Evolutionary conservation across 495 filamentous ascomycete genomes (phyloP).

Genomic region (Annulohypoxylon stygium): DNA sequence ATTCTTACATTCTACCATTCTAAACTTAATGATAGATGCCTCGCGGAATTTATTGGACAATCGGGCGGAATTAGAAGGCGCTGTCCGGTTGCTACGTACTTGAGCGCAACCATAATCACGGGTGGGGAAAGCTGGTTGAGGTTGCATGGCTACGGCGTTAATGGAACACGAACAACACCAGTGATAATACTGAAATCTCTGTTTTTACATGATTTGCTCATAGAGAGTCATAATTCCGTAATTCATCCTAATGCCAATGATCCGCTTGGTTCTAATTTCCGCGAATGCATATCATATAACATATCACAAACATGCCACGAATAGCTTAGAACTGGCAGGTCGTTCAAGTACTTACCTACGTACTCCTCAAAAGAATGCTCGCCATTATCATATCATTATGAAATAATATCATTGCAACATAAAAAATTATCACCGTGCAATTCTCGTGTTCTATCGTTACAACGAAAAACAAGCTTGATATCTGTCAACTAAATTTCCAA

Average conservation of each 20-base stretch:
- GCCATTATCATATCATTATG: conserved; percentile 21
- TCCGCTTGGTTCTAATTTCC: conserved; percentile 10
- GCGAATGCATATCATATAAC: conserved; percentile 5
- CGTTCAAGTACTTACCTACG: conserved; percentile 13
- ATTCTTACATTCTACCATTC: conserved; percentile 17
- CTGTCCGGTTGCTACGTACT: conserved; percentile 38
- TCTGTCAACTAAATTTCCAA: neutral
- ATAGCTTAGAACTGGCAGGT: conserved; percentile 10
- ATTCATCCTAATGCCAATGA: conserved; percentile 35
- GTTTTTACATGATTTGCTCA: conserved; percentile 47
- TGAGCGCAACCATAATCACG: conserved; percentile 42
- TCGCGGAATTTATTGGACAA: conserved; percentile 39
- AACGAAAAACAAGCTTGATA: neutral
- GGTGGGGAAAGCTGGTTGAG: conserved; percentile 42
- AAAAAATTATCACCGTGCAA: conserved; percentile 15
- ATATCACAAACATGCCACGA: conserved; percentile 21
- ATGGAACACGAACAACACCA: conserved; percentile 44
- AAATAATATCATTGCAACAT: conserved; percentile 20
- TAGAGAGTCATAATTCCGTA: conserved; percentile 50
- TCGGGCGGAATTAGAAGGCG: conserved; percentile 40
- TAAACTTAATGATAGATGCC: conserved; percentile 46
- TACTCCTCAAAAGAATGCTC: conserved; percentile 5
- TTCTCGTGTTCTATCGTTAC: conserved; percentile 23
- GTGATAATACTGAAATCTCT: conserved; percentile 34
- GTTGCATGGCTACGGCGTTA: conserved; percentile 50